Base-by-base conservation (phyloP, 2,329 filamentous ascomycete species). In the Ophiostoma ips region DNA sequence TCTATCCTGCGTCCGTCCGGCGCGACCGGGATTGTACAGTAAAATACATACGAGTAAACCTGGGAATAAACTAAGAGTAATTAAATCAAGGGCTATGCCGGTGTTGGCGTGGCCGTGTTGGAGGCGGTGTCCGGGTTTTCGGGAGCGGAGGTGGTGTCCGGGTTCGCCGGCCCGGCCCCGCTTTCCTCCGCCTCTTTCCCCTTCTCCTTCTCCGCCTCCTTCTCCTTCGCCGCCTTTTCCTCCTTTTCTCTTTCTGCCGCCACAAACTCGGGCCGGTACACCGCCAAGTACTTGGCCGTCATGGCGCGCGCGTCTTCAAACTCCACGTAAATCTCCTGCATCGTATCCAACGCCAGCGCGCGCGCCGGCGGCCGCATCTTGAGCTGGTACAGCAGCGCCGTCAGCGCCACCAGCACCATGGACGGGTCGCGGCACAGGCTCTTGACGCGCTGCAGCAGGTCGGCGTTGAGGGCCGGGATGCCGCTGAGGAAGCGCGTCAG, bases 401-500 rank as follows among this genome's bases (percentile, higher is more conserved):
- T 81, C 53, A 84, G 63, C 10, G 79, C 77, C 43, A 84, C 66
- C 53, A 73, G 73, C 19, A 81, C 75, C 55, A 82, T 75, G 44
- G 76, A 76, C 6, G 81, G 81, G 60, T 84, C 79, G 44, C 76
- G 71, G 59, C 81, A 84, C 58, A 84, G 70, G 33, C 69, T 67
- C 64, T 80, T 81, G 34, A 96, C 79, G 46, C 84, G 77, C 44
- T 81, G 73, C 2, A 96, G 72, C 54, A 96, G 79, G 11, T 76
- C 72, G 33, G 70, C 65, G 53, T 81, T 87, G 33, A 98, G 71
- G 38, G 84, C 81, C 0, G 92, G 92, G 33, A 98, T 81, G 64
- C 98, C 92, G 46, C 87, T 89, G 41, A 98, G 68, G 61, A 96
- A 94, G 34, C 92, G 79, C 28, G 94, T 89, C 50, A 98, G 70